Conservation (phyloP, 768 basidiomycete species). For the Infundibulicybe gibba region DNA sequence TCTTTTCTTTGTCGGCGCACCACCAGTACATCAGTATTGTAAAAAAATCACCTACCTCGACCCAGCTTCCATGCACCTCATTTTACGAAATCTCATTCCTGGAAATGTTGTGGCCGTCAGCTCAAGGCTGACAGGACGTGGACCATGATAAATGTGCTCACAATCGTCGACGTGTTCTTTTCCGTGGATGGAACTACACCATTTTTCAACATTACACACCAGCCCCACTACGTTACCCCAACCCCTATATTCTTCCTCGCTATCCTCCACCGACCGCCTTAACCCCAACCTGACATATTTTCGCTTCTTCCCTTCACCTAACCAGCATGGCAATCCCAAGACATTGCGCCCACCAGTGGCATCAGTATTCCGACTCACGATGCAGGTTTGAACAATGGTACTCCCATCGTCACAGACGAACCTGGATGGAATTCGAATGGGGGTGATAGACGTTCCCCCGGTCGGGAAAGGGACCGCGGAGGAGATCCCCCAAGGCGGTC, state of each 20-base stretch:
- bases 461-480: conserved; percentile 33
- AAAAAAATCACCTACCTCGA: conserved; percentile 4
- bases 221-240: conserved; percentile 14
- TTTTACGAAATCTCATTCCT: not conserved
- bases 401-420: conserved; percentile 50
- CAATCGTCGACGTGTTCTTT: conserved; percentile 8
- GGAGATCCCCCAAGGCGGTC: conserved; percentile 59
- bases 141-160: conserved; percentile 2
- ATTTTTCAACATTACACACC: conserved; percentile 12
- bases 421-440: conserved; percentile 47
- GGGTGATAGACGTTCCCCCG: conserved; percentile 34
- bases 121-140: conserved; percentile 4
- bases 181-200: conserved; percentile 9
- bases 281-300: conserved; percentile 35
- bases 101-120: conserved; percentile 2
- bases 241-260: conserved; percentile 9
- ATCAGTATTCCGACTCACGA: conserved; percentile 72
- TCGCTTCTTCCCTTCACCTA: conserved; percentile 25
- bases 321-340: conserved; percentile 83
- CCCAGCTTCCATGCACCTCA: conserved; percentile 2
- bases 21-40: conserved; percentile 14
- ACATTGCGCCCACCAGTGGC: conserved; percentile 66
- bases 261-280: conserved; percentile 23
- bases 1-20: conserved; percentile 32
- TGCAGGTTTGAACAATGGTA: conserved; percentile 31